Percentiles rank a stretch among this genome's conserved stretches.
Conservation (phyloP, 1,284 basidiomycete genomes). For the Trichosporon sp. region DNA sequence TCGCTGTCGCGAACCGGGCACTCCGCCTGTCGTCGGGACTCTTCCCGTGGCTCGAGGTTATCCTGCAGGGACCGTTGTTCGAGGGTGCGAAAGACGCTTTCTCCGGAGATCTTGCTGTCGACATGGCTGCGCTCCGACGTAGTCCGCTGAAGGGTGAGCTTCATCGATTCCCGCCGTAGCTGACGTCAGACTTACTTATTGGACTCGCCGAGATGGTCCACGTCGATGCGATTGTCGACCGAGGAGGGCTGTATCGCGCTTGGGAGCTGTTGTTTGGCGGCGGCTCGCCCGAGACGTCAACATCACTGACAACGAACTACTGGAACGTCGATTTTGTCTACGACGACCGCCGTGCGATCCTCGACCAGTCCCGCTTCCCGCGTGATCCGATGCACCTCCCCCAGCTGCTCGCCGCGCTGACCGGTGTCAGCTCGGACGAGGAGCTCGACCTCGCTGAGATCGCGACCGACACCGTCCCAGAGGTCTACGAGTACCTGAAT, state of each 20-base stretch:
- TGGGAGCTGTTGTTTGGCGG: slow-evolving; percentile 49
- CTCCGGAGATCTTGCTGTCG: slow-evolving; percentile 28
- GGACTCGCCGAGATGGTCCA: slow-evolving; percentile 46
- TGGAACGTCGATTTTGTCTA: slow-evolving; percentile 48
- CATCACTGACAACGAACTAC: slow-evolving; percentile 45
- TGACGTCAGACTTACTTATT: slow-evolving; percentile 44
- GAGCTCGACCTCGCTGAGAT: slow-evolving; percentile 27
- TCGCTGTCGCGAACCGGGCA: slow-evolving; percentile 42
- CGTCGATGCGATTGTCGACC: slow-evolving; percentile 42
- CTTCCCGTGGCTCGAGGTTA: slow-evolving; percentile 48
- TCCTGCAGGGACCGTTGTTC: slow-evolving; percentile 46
- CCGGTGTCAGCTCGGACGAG: slow-evolving; percentile 35
- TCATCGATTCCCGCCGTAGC: neutral
- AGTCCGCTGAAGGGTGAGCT: slow-evolving; percentile 49
- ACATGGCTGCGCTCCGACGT: slow-evolving; percentile 36
- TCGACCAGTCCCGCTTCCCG: slow-evolving; percentile 46
- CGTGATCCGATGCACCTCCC: slow-evolving; percentile 38
- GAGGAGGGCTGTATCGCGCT: slow-evolving; percentile 39
- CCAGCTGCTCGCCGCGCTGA: slow-evolving; percentile 41
- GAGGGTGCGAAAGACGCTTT: slow-evolving; percentile 30
- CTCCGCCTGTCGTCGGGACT: slow-evolving; percentile 41
- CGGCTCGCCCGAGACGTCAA: slow-evolving; percentile 39
- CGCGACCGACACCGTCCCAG: slow-evolving; percentile 35
- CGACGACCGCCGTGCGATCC: slow-evolving; percentile 43
- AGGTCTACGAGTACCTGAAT: slow-evolving; percentile 45